Percentiles rank a stretch among this genome's conserved stretches.
These are phyloP conservation scores for Aristolochia contorta DNA, from an alignment of 164 flowering plant genomes.

Conservation along the genomic window DNA sequence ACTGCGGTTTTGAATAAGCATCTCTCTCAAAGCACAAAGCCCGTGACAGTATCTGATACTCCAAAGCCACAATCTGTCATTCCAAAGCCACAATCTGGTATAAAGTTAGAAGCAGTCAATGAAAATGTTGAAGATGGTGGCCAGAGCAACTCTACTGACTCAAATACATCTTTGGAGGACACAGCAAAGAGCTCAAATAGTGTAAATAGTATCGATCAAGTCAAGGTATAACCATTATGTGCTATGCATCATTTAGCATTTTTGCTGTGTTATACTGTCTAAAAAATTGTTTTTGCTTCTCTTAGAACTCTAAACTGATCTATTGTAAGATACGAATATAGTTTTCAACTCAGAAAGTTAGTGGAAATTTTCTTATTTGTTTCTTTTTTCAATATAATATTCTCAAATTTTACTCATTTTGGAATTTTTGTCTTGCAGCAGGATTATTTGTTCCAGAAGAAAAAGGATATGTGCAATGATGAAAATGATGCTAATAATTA, in stretches of 20 bases:
- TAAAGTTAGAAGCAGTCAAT: constrained; percentile 42
- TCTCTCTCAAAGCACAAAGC: constrained; percentile 19
- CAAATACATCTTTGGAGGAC: not conserved
- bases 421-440: constrained; percentile 8
- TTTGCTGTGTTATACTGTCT: too few relatives aligned
- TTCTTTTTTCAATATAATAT: too few relatives aligned
- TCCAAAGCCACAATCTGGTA: constrained; percentile 11
- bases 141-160: constrained; percentile 18
- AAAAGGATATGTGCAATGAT: constrained; percentile 9
- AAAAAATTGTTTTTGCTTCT: too few relatives aligned
- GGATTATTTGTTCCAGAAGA: constrained; percentile 22
- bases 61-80: constrained; percentile 10
- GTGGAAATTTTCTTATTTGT: too few relatives aligned
- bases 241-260: not conserved
- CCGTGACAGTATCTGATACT: constrained; percentile 20
- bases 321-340: too few relatives aligned
- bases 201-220: not conserved
- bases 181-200: not conserved
- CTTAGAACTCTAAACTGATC: too few relatives aligned
- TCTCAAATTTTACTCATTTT: too few relatives aligned
- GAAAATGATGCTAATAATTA: constrained; percentile 25
- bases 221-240: not conserved
- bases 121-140: constrained; percentile 61
- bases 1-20: constrained; percentile 23
- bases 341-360: too few relatives aligned